phyloP scores from a whole-genome alignment of 1,139 yeast species.

The Magnusiomyces sp. region DNA sequence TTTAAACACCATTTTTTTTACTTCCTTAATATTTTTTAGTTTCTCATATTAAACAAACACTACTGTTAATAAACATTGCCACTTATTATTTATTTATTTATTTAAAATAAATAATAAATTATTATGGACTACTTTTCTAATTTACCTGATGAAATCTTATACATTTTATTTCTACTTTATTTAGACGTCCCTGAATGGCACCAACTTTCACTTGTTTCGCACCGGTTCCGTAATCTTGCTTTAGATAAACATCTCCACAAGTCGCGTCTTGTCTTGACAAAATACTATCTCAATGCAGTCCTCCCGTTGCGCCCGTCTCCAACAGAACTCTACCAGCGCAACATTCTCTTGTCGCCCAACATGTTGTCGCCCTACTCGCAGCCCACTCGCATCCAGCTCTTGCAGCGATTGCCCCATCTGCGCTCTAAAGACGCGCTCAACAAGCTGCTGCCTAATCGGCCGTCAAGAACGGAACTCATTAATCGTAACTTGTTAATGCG shows the following conservation, averaged over 20 bases:
- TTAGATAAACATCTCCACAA: conserved; percentile 3
- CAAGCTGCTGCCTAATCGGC: conserved; percentile 21
- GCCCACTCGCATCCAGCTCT: conserved; percentile 20
- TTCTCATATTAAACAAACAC: too few relatives aligned
- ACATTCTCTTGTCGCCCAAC: conserved; percentile 21
- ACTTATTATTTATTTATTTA: too few relatives aligned
- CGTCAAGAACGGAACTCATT: conserved; percentile 21
- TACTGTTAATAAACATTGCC: too few relatives aligned
- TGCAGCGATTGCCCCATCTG: conserved; percentile 21
- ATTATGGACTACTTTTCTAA: conserved; percentile 2
- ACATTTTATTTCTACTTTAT: not conserved
- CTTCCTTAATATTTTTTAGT: too few relatives aligned
- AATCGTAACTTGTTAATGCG: conserved; percentile 17
- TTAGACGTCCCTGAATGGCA: conserved; percentile 5
- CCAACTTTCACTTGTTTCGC: not conserved
- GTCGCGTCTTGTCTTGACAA: conserved; percentile 1
- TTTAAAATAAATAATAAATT: not conserved
- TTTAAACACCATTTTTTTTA: not conserved
- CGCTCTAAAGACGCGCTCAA: conserved; percentile 22
- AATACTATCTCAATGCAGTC: not conserved
- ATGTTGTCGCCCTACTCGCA: conserved; percentile 24
- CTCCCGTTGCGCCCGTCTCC: conserved; percentile 20
- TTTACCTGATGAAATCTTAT: conserved; percentile 3
- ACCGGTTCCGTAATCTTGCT: not conserved
- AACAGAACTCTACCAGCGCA: conserved; percentile 21